Evolutionary conservation across 2,329 filamentous ascomycete species (phyloP).

Genomic region (Biscogniauxia sp.): DNA sequence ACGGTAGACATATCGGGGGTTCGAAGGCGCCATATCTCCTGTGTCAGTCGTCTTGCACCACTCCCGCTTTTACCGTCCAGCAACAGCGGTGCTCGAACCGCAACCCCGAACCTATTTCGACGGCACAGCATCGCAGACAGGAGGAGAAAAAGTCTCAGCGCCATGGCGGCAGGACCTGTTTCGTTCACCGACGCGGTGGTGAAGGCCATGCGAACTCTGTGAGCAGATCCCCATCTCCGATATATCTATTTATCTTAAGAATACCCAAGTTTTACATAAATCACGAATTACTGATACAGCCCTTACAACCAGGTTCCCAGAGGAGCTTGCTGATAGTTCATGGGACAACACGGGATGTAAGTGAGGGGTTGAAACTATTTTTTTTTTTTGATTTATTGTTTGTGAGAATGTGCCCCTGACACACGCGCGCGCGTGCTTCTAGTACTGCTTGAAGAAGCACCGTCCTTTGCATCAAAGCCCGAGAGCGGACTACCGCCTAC

Average conservation of each 20-base stretch:
- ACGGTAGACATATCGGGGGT: too few relatives aligned
- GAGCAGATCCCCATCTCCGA: conserved; percentile 34
- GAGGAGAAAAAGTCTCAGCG: background rate
- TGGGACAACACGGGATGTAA: conserved; percentile 89
- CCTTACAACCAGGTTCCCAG: conserved; percentile 67
- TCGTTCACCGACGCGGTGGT: conserved; percentile 62
- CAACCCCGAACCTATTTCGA: too few relatives aligned
- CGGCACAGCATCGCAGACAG: too few relatives aligned
- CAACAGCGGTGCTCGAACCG: too few relatives aligned
- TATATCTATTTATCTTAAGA: background rate
- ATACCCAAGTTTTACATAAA: background rate
- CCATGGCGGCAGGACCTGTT: conserved; percentile 23
- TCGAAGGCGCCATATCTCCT: too few relatives aligned
- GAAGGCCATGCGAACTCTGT: conserved; percentile 76
- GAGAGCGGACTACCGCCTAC: conserved; percentile 31
- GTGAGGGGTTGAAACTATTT: conserved; percentile 35
- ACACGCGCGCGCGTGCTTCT: background rate
- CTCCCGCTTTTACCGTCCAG: too few relatives aligned
- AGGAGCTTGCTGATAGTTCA: conserved; percentile 79
- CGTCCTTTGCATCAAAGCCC: conserved; percentile 56
- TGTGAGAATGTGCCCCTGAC: background rate
- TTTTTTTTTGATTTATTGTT: background rate
- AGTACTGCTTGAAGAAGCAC: conserved; percentile 51
- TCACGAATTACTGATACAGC: conserved; percentile 2
- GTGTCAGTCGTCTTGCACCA: too few relatives aligned